These are phyloP conservation scores for Rhodotorula sphaerocarpa DNA, from an alignment of 768 basidiomycete genomes.

Conservation along the genomic window DNA sequence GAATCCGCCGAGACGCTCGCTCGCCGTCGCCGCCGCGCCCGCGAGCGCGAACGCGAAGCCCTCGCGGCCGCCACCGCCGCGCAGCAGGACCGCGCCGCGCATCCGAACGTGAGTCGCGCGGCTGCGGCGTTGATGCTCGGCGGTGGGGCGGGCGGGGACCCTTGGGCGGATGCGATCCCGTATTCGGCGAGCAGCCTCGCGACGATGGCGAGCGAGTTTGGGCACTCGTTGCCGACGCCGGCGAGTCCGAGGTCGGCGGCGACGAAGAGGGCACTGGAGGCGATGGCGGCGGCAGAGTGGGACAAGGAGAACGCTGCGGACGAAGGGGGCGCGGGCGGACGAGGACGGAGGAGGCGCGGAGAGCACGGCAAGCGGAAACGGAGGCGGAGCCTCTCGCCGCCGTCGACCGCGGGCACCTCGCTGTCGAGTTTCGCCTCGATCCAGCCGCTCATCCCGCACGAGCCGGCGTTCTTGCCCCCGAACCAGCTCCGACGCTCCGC, in stretches of 20 bases:
- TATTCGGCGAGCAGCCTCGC: slow-evolving; percentile 17
- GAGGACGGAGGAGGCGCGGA: neutral
- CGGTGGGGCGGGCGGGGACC: slow-evolving; percentile 20
- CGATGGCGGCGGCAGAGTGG: neutral
- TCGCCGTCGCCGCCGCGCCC: slow-evolving; percentile 11
- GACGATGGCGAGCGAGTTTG: slow-evolving; percentile 10
- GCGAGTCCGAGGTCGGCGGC: slow-evolving; percentile 1
- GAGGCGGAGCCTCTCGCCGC: slow-evolving; percentile 23
- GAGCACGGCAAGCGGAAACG: neutral
- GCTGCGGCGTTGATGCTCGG: slow-evolving; percentile 19
- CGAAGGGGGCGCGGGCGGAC: neutral
- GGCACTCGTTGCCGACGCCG: slow-evolving; percentile 21
- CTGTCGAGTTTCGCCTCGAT: slow-evolving; percentile 8
- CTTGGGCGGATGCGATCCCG: slow-evolving; percentile 27
- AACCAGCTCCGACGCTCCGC: slow-evolving; percentile 18
- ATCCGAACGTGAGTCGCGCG: neutral
- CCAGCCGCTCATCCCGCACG: slow-evolving; percentile 15
- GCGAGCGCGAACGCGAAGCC: slow-evolving; percentile 5
- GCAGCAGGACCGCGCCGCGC: neutral
- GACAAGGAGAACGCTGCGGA: neutral
- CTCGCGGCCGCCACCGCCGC: slow-evolving; percentile 6
- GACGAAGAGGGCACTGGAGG: neutral
- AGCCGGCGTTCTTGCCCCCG: slow-evolving; percentile 4
- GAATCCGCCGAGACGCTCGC: slow-evolving; percentile 12
- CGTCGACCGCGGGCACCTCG: slow-evolving; percentile 8